phyloP scores from a whole-genome alignment of 495 filamentous ascomycete species.

The Tuber calosporum region DNA sequence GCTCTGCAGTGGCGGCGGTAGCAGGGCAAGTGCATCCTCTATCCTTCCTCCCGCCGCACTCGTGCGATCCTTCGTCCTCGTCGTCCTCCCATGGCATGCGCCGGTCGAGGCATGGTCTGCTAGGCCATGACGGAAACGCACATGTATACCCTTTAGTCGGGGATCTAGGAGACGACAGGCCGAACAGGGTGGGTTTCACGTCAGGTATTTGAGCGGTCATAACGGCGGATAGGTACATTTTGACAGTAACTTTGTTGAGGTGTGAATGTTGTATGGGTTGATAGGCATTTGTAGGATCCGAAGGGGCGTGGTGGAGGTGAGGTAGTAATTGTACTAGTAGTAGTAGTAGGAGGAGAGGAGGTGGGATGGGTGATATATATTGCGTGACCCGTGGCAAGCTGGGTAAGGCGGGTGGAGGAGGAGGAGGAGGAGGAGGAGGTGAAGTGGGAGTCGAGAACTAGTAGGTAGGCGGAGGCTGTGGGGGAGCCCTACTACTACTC shows the following conservation, averaged over 20 bases:
- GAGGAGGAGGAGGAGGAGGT: too few relatives aligned
- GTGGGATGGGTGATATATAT: not conserved
- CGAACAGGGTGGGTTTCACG: constrained; percentile 6
- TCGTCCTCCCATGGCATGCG: constrained; percentile 1
- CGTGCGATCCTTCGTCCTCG: constrained; percentile 4
- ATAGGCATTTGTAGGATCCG: constrained; percentile 1
- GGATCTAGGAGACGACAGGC: constrained; percentile 15
- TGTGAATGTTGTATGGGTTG: not conserved
- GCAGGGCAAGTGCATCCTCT: not conserved
- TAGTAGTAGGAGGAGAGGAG: not conserved
- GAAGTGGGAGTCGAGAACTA: not conserved
- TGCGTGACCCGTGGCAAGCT: not conserved
- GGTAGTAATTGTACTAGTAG: not conserved
- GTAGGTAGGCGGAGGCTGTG: not conserved
- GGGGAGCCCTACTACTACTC: not conserved
- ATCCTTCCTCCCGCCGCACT: constrained; percentile 9
- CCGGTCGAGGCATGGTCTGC: constrained; percentile 13
- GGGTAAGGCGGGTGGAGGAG: not conserved
- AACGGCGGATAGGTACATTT: constrained; percentile 1
- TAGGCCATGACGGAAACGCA: constrained; percentile 19
- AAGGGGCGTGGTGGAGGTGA: not conserved
- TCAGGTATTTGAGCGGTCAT: constrained; percentile 16
- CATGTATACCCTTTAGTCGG: constrained; percentile 16
- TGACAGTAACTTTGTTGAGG: not conserved
- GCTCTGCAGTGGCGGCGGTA: not conserved